Evolutionary conservation across 495 filamentous ascomycete species (phyloP).

Genomic region (Trichoderma reesei): DNA sequence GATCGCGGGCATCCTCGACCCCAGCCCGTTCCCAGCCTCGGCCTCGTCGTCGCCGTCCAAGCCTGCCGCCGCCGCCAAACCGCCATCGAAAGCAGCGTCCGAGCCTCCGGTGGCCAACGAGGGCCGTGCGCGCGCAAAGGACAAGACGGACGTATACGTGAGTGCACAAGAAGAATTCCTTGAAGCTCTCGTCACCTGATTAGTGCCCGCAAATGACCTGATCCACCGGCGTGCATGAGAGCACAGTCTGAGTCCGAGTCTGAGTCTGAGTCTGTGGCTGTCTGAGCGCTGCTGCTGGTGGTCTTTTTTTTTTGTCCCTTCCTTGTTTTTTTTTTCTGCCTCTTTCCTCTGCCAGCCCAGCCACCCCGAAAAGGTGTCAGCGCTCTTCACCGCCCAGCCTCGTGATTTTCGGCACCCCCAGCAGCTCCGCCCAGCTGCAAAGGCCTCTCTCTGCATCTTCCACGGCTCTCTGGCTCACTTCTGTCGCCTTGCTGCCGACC

Average conservation of each 20-base stretch:
- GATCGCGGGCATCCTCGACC: too few species aligned
- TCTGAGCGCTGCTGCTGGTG: too few species aligned
- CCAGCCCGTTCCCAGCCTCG: too few species aligned
- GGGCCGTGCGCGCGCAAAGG: slow-evolving; percentile 70
- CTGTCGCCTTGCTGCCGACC: background rate
- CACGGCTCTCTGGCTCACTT: background rate
- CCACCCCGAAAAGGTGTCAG: background rate
- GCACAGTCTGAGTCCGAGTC: background rate
- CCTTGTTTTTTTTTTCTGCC: slow-evolving; percentile 1
- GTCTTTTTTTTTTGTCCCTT: too few species aligned
- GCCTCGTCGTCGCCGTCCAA: background rate
- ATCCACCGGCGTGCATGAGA: background rate
- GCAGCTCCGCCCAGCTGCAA: slow-evolving; percentile 7
- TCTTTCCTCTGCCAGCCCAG: slow-evolving; percentile 12
- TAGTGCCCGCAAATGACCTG: slow-evolving; percentile 6
- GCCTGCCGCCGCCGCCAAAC: slow-evolving; percentile 11
- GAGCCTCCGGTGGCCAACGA: slow-evolving; percentile 65
- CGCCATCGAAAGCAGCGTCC: slow-evolving; percentile 29
- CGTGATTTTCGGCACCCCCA: slow-evolving; percentile 4
- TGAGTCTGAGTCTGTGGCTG: too few species aligned
- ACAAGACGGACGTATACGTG: slow-evolving; percentile 92
- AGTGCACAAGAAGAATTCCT: slow-evolving; percentile 30
- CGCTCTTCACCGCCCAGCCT: slow-evolving; percentile 2
- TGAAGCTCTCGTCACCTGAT: slow-evolving; percentile 7
- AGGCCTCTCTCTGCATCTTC: slow-evolving; percentile 2